phyloP scores from a whole-genome alignment of 345 rosid genomes.

The Noccaea caerulescens region DNA sequence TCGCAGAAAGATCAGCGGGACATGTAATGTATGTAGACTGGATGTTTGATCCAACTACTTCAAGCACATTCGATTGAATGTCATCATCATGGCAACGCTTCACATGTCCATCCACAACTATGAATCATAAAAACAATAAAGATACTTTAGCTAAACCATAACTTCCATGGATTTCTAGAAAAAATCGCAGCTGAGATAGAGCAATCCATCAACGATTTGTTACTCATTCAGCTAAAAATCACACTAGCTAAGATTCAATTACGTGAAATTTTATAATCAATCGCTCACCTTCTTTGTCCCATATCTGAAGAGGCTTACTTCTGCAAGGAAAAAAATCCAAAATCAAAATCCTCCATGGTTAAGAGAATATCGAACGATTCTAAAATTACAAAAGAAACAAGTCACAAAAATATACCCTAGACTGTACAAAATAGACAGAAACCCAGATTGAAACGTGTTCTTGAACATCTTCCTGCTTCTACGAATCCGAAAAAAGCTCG shows the following conservation, averaged over 20 bases:
- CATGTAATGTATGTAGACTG: slow-evolving; percentile 95
- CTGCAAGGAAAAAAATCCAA: slow-evolving; percentile 37
- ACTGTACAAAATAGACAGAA: slow-evolving; percentile 78
- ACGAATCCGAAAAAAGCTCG: slow-evolving; percentile 23
- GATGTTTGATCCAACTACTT: slow-evolving; percentile 80
- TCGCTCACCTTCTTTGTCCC: slow-evolving; percentile 79
- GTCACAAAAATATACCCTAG: slow-evolving; percentile 54
- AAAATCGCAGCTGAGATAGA: slow-evolving; percentile 22
- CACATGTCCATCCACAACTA: slow-evolving; percentile 83
- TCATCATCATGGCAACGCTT: slow-evolving; percentile 89
- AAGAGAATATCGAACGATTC: not conserved
- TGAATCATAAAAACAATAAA: not conserved
- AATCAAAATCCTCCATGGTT: slow-evolving; percentile 18
- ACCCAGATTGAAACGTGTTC: slow-evolving; percentile 89
- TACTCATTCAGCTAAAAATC: not conserved
- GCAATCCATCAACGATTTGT: not conserved
- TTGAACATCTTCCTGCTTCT: slow-evolving; percentile 60
- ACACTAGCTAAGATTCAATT: slow-evolving; percentile 14
- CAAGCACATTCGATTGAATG: slow-evolving; percentile 87
- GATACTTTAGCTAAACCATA: slow-evolving; percentile 21
- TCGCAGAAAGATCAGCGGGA: slow-evolving; percentile 85
- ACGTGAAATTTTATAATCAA: not conserved
- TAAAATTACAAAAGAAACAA: not conserved
- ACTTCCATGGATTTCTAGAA: not conserved
- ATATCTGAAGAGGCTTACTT: slow-evolving; percentile 83